Evolutionary conservation across 176 grass and related monocot genomes (phyloP), one percentile per base, ranked within the genome.

Genomic region (Triticum urartu): DNA sequence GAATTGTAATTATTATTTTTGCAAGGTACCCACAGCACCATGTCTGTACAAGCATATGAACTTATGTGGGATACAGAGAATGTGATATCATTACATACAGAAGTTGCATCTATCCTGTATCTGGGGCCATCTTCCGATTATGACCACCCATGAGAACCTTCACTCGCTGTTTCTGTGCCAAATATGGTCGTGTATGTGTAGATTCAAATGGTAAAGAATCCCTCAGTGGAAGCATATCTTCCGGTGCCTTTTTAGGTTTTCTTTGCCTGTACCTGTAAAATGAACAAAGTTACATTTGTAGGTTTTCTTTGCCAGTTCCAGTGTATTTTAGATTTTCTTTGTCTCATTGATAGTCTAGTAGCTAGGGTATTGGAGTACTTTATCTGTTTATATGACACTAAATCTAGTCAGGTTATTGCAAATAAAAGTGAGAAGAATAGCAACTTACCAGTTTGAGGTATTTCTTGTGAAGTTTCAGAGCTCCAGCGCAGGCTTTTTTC

Each of bases 401-500:
- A 83, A 84, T 28, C 70, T 68, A 28, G 34, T 63, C 17, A 8
- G 6, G n/a, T 24, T 60, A 33, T 17, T 63, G 17, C 14, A 15
- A 82, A 50, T 30, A 45, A 50, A 58, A 32, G n/a, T 68, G 61
- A 70, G 32, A 81, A 26, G 77, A 45, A 42, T 84, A 78, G 40
- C 10, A 30, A 81, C 77, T 77, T 69, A 94, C 97, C 79, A 93
- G 96, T 90, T 97, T 96, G 62, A 99, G 80, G 77, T 99, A 99
- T 77, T 99, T 99, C 58, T 89, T 99, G 81, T 99, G 97, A 86
- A 99, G 97, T 89, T 96, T 99, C 91, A 99, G 83, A 72, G 97
- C 97, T 64, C 87, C 94, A 38, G 82, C 93, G 24, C 97, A 99
- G 70, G 97, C 92, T 77, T 96, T 99, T 74, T 99, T 99, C 0